Evolutionary conservation across 1,284 basidiomycete genomes (phyloP).

Genomic region (Malassezia pachydermatis): DNA sequence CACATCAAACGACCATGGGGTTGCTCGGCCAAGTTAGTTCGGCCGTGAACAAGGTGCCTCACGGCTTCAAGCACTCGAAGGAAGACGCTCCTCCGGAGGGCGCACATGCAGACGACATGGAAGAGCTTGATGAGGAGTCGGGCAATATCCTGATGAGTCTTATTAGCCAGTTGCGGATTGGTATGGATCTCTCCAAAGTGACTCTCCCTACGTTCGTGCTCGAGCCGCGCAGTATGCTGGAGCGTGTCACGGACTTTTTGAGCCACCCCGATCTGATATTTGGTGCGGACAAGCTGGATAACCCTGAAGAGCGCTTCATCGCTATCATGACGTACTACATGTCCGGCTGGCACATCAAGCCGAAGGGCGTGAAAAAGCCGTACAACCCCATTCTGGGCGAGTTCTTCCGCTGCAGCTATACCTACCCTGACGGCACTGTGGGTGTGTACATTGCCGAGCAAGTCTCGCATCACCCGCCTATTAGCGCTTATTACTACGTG

Average conservation of each 20-base stretch:
- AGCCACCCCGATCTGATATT: constrained; percentile 96
- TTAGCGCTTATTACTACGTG: constrained; percentile 92
- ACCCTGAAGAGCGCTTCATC: constrained; percentile 82
- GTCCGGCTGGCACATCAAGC: constrained; percentile 99
- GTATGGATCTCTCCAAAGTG: constrained; percentile 90
- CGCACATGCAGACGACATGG: constrained; percentile 44
- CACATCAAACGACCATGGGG: too few species aligned
- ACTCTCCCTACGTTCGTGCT: constrained; percentile 53
- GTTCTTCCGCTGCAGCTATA: constrained; percentile 91
- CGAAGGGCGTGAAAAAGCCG: constrained; percentile 98
- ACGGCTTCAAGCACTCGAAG: constrained; percentile 24
- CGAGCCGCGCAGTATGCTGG: constrained; percentile 46
- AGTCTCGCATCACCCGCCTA: constrained; percentile 87
- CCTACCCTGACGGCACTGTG: constrained; percentile 78
- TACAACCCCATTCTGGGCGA: constrained; percentile 97
- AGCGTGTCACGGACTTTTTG: constrained; percentile 70
- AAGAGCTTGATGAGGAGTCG: constrained; percentile 50
- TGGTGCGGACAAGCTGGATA: constrained; percentile 64
- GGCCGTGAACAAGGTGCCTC: constrained; percentile 34
- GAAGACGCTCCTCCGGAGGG: constrained; percentile 44
- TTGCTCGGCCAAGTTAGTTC: constrained; percentile 36
- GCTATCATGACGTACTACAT: constrained; percentile 87
- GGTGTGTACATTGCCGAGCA: constrained; percentile 98
- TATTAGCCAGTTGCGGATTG: constrained; percentile 74
- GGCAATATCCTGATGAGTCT: constrained; percentile 52